Percentiles rank a stretch among this genome's conserved stretches.
These are phyloP conservation scores for Leccinum truebloodii DNA, from an alignment of 768 basidiomycete species.

Conservation along the genomic window DNA sequence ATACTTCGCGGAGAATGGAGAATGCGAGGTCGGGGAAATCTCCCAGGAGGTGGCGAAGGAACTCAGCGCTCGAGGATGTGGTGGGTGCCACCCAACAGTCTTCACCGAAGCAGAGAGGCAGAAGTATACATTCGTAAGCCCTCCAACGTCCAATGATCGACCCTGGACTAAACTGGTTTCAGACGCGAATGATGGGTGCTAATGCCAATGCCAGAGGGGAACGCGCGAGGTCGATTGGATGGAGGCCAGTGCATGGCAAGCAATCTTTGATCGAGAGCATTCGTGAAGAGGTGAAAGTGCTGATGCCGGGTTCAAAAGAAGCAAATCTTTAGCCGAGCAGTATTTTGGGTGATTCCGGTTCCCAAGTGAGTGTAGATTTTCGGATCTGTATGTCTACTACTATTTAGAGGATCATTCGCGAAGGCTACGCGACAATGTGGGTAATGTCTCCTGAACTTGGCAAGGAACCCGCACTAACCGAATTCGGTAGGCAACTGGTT, in stretches of 20 bases:
- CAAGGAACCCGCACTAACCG: slow-evolving; percentile 13
- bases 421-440: neutral
- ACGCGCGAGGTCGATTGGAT: slow-evolving; percentile 22
- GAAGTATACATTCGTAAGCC: slow-evolving; percentile 19
- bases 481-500: neutral
- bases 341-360: neutral
- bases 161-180: neutral
- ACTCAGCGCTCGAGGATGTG: slow-evolving; percentile 26
- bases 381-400: neutral
- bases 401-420: neutral
- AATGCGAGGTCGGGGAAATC: slow-evolving; percentile 46
- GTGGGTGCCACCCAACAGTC: slow-evolving; percentile 35
- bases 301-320: neutral
- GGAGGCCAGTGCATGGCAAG: slow-evolving; percentile 34
- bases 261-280: slow-evolving; percentile 45
- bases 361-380: slow-evolving; percentile 1
- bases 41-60: slow-evolving; percentile 41
- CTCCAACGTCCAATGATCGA: neutral
- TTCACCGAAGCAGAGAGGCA: slow-evolving; percentile 37
- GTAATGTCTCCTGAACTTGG: slow-evolving; percentile 5
- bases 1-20: slow-evolving; percentile 55
- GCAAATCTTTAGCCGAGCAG: neutral
- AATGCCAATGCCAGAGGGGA: slow-evolving; percentile 24
- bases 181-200: slow-evolving; percentile 21
- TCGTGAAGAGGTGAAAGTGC: slow-evolving; percentile 38